phyloP scores from a whole-genome alignment of 306 rosid species.

The Comarum palustre region DNA sequence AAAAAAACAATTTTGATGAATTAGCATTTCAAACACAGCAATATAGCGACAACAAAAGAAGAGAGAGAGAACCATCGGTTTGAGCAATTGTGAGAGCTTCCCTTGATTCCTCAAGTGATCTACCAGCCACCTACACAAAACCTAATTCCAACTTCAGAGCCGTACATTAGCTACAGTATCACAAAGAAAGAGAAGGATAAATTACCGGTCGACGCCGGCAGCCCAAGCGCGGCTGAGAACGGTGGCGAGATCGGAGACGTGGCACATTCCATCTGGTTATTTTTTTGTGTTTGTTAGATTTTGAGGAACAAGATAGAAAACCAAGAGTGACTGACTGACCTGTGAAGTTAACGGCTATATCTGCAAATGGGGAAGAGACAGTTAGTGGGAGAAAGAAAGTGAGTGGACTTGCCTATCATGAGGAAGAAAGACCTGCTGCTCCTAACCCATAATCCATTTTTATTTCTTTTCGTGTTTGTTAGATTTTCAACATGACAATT shows the following conservation, averaged over 20 bases:
- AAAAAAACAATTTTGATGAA: background rate
- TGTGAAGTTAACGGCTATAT: constrained; percentile 85
- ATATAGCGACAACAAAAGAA: background rate
- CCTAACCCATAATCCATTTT: too few species aligned
- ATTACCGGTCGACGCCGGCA: constrained; percentile 85
- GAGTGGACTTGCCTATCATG: constrained; percentile 57
- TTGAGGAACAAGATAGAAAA: too few species aligned
- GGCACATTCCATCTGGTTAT: constrained; percentile 89
- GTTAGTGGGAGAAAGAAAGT: background rate
- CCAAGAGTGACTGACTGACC: constrained; percentile 47
- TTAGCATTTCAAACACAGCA: background rate
- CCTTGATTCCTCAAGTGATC: constrained; percentile 89
- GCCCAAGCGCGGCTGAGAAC: constrained; percentile 85
- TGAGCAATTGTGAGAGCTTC: constrained; percentile 87
- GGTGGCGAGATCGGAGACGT: constrained; percentile 63
- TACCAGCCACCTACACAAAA: constrained; percentile 75
- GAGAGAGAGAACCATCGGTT: constrained; percentile 60
- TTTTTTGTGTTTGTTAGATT: too few species aligned
- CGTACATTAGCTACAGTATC: background rate
- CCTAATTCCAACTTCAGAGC: constrained; percentile 11
- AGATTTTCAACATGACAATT: too few species aligned
- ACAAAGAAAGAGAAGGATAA: background rate
- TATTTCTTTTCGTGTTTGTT: too few species aligned
- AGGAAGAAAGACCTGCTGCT: too few species aligned
- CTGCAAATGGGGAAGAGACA: constrained; percentile 33